These are phyloP conservation scores for Ascochyta rabiei DNA, from an alignment of 2,329 filamentous ascomycete genomes.

Conservation along the genomic window DNA sequence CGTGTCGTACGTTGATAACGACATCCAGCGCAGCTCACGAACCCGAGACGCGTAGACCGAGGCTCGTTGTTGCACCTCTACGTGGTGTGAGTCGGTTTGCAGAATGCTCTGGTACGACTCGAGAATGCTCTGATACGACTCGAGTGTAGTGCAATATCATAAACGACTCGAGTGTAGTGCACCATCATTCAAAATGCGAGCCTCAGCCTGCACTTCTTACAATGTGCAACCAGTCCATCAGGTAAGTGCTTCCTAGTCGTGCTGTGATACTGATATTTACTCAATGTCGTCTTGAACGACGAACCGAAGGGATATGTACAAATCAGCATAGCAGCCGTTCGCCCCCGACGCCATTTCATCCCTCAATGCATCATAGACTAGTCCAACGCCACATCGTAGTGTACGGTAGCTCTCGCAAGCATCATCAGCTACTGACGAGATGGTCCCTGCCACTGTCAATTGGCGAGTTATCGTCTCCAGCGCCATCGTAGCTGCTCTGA, in stretches of 20 bases:
- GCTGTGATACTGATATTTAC: neutral
- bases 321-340: neutral
- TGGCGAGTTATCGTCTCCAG: constrained; percentile 18
- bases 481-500: constrained; percentile 38
- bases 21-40: neutral
- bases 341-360: constrained; percentile 6
- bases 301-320: constrained; percentile 6
- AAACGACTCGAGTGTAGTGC: too few species aligned
- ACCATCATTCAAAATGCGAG: too few species aligned
- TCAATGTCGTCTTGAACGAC: neutral
- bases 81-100: neutral
- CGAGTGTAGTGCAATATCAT: too few species aligned
- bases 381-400: neutral
- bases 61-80: neutral
- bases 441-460: constrained; percentile 18
- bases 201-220: too few species aligned
- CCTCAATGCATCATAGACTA: constrained; percentile 10
- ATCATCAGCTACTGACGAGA: constrained; percentile 15
- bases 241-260: too few species aligned
- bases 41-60: constrained; percentile 1
- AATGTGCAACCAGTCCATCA: too few species aligned
- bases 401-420: neutral
- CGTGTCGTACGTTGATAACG: constrained; percentile 11
- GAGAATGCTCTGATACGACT: neutral
- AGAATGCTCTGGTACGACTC: neutral